phyloP scores from a whole-genome alignment of 768 basidiomycete genomes.

The Lepiota brunneoincarnata region DNA sequence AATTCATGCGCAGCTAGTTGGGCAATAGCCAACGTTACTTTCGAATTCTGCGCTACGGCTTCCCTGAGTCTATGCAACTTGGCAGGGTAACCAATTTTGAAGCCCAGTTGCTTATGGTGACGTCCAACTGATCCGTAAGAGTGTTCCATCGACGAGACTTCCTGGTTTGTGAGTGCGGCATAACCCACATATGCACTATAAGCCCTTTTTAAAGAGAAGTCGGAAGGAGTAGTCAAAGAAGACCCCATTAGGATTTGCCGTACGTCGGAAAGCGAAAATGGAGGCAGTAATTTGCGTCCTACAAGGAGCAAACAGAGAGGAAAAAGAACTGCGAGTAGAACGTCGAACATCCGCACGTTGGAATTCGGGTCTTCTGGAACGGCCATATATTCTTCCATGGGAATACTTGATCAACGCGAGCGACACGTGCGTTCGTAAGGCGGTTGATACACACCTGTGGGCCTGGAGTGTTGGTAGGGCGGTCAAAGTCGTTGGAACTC shows the following conservation, averaged over 20 bases:
- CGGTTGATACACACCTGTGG: too few relatives aligned
- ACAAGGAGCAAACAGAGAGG: slow-evolving; percentile 34
- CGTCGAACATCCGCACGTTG: slow-evolving; percentile 27
- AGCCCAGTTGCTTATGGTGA: slow-evolving; percentile 45
- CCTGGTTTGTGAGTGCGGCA: slow-evolving; percentile 34
- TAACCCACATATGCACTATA: slow-evolving; percentile 44
- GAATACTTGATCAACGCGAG: too few relatives aligned
- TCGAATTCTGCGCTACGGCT: slow-evolving; percentile 37
- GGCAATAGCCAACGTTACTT: slow-evolving; percentile 38
- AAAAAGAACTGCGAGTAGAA: slow-evolving; percentile 35
- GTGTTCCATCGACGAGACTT: slow-evolving; percentile 37
- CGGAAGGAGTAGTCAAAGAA: slow-evolving; percentile 18
- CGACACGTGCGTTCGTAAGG: too few relatives aligned
- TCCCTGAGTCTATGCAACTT: slow-evolving; percentile 47
- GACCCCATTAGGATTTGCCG: slow-evolving; percentile 23
- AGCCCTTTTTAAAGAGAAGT: slow-evolving; percentile 45
- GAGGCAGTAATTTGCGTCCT: slow-evolving; percentile 22
- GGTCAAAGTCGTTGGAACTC: too few relatives aligned
- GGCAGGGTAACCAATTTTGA: slow-evolving; percentile 49
- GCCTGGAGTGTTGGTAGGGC: too few relatives aligned
- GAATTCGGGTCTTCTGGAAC: too few relatives aligned
- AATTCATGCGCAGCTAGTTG: slow-evolving; percentile 25
- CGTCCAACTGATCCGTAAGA: slow-evolving; percentile 44
- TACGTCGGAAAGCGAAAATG: slow-evolving; percentile 25
- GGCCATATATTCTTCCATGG: too few relatives aligned